These are phyloP conservation scores for Boletus reticuloceps DNA, from an alignment of 768 basidiomycete genomes.

Conservation along the genomic window DNA sequence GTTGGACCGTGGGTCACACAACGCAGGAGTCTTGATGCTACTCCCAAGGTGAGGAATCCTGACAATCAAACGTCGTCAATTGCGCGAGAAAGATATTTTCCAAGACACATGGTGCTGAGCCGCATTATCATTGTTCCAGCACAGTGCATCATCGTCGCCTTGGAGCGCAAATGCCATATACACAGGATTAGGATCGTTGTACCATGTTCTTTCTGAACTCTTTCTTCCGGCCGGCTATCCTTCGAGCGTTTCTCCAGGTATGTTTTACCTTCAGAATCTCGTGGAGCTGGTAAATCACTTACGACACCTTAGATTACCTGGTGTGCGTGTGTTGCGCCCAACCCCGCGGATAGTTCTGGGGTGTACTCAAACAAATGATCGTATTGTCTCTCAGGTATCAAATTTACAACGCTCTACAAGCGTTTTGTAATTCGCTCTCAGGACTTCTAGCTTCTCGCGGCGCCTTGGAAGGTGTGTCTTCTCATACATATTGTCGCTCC, in stretches of 20 bases:
- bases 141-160: not conserved
- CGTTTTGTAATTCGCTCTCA: conserved; percentile 67
- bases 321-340: conserved; percentile 35
- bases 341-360: too few relatives aligned
- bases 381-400: conserved; percentile 50
- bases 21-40: not conserved
- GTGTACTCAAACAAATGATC: conserved; percentile 3
- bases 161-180: not conserved
- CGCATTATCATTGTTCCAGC: not conserved
- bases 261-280: not conserved
- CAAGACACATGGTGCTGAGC: conserved; percentile 5
- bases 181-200: conserved; percentile 1
- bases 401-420: conserved; percentile 62
- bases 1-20: not conserved
- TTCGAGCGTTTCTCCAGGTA: conserved; percentile 58
- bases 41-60: conserved; percentile 16
- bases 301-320: conserved; percentile 45
- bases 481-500: not conserved
- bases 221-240: conserved; percentile 68
- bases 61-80: not conserved
- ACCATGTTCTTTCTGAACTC: conserved; percentile 29
- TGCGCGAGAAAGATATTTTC: not conserved
- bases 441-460: conserved; percentile 64
- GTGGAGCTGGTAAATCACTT: not conserved
- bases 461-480: conserved; percentile 54